Evolutionary conservation across 1,139 yeast species (phyloP).

Genomic region (Entelexis sorbosivorans): DNA sequence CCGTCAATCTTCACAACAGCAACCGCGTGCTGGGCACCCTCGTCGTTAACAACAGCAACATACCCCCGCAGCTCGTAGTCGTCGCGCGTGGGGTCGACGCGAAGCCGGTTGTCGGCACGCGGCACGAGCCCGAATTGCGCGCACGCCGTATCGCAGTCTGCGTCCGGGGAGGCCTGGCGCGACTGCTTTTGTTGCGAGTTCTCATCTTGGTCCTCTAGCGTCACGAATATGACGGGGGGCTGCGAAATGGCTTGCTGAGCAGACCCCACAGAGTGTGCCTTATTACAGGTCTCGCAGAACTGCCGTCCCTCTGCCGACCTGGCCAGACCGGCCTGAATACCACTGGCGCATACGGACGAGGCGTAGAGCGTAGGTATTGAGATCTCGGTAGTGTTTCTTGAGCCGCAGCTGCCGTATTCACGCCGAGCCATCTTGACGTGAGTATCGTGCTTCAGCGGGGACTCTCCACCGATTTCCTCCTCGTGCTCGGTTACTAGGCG

Average conservation of each 20-base stretch:
- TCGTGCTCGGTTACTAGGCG: slow-evolving; percentile 12
- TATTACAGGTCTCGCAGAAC: slow-evolving; percentile 1
- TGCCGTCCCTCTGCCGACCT: not conserved
- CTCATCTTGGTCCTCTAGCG: not conserved
- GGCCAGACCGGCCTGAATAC: not conserved
- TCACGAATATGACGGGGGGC: not conserved
- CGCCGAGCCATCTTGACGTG: slow-evolving; percentile 1
- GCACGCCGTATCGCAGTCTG: not conserved
- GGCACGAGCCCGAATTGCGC: slow-evolving; percentile 1
- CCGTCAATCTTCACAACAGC: slow-evolving; percentile 39
- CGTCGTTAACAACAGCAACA: slow-evolving; percentile 31
- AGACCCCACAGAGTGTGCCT: slow-evolving; percentile 1
- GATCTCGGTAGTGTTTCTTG: not conserved
- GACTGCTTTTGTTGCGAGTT: not conserved
- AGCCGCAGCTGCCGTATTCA: slow-evolving; percentile 21
- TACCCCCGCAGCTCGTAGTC: slow-evolving; percentile 31
- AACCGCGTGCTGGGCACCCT: slow-evolving; percentile 28
- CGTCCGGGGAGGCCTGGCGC: not conserved
- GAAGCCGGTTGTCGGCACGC: slow-evolving; percentile 8
- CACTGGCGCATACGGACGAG: not conserved
- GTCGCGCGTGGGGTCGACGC: not conserved
- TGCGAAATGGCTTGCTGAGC: slow-evolving; percentile 5
- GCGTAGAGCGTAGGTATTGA: not conserved
- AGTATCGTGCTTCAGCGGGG: slow-evolving; percentile 1
- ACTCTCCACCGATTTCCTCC: slow-evolving; percentile 3